A percentile compares a stretch with the other conserved stretches of the same genome.
Conservation (phyloP, 306 rosid genomes). For the Medicago arabica region DNA sequence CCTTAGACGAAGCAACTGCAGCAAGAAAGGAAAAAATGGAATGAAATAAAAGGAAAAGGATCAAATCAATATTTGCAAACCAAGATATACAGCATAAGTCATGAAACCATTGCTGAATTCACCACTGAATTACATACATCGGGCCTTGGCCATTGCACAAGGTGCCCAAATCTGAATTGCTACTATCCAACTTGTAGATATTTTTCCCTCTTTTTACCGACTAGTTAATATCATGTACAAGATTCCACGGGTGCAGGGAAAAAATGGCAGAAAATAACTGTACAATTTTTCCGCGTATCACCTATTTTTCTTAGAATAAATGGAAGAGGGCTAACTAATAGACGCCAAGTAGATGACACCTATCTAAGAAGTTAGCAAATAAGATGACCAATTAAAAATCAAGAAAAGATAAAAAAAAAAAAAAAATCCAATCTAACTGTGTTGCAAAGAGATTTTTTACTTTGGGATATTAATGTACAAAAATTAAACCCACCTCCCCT, state of each 20-base stretch:
- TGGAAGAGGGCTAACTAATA: constrained; percentile 23
- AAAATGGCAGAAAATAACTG: neutral
- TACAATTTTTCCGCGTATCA: neutral
- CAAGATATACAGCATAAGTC: constrained; percentile 19
- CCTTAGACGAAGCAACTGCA: constrained; percentile 81
- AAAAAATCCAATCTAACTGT: neutral
- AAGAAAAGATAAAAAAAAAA: neutral
- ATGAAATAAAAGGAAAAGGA: constrained; percentile 29
- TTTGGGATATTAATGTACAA: neutral
- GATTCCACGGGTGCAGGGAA: neutral
- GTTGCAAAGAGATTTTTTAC: neutral
- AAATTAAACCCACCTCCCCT: neutral
- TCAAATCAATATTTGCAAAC: constrained; percentile 33
- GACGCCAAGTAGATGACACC: neutral
- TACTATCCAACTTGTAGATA: constrained; percentile 5
- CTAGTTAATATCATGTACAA: neutral
- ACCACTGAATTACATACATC: constrained; percentile 23
- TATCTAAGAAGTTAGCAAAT: constrained; percentile 25
- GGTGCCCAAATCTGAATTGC: constrained; percentile 20
- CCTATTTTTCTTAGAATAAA: neutral
- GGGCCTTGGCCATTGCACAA: constrained; percentile 27
- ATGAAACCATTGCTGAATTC: constrained; percentile 4
- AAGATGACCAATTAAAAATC: constrained; percentile 20
- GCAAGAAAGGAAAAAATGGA: constrained; percentile 40
- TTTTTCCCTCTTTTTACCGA: neutral